phyloP scores from a whole-genome alignment of 345 rosid species.

The Toxicodendron radicans region DNA sequence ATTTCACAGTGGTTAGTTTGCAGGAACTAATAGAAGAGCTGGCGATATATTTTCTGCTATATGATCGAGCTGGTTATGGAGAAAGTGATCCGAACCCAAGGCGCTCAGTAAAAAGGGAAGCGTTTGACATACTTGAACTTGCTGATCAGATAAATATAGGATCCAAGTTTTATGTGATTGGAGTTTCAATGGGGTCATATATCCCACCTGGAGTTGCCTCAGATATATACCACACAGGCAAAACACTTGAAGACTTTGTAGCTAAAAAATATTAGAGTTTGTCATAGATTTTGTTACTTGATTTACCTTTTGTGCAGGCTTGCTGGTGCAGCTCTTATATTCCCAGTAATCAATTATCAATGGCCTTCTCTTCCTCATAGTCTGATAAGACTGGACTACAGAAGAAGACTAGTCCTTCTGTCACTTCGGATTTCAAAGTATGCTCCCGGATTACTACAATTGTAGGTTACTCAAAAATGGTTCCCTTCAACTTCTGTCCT shows the following conservation, averaged over 20 bases:
- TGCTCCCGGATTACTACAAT: slow-evolving; percentile 63
- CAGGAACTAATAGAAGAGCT: slow-evolving; percentile 71
- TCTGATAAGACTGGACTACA: slow-evolving; percentile 56
- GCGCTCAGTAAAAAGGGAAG: slow-evolving; percentile 77
- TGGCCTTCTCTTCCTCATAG: slow-evolving; percentile 79
- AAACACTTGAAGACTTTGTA: background rate
- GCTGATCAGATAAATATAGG: slow-evolving; percentile 71
- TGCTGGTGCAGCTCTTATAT: slow-evolving; percentile 75
- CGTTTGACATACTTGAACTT: slow-evolving; percentile 69
- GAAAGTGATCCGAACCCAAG: slow-evolving; percentile 74
- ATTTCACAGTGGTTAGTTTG: slow-evolving; percentile 39
- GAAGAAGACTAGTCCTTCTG: slow-evolving; percentile 54
- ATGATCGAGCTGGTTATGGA: slow-evolving; percentile 92
- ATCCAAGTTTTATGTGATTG: slow-evolving; percentile 68
- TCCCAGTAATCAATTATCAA: slow-evolving; percentile 65
- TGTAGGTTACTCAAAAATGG: slow-evolving; percentile 75
- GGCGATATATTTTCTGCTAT: slow-evolving; percentile 65
- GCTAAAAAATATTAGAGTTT: background rate
- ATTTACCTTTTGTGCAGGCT: slow-evolving; percentile 44
- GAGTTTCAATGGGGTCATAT: slow-evolving; percentile 91
- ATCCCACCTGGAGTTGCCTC: slow-evolving; percentile 89
- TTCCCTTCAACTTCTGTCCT: slow-evolving; percentile 55
- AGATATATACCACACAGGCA: slow-evolving; percentile 87
- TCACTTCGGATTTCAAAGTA: slow-evolving; percentile 56
- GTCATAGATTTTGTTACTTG: slow-evolving; percentile 14